Evolutionary conservation across 2,329 filamentous ascomycete genomes (phyloP), one percentile per base, ranked within the genome.

Genomic region (Metarhizium brunneum): DNA sequence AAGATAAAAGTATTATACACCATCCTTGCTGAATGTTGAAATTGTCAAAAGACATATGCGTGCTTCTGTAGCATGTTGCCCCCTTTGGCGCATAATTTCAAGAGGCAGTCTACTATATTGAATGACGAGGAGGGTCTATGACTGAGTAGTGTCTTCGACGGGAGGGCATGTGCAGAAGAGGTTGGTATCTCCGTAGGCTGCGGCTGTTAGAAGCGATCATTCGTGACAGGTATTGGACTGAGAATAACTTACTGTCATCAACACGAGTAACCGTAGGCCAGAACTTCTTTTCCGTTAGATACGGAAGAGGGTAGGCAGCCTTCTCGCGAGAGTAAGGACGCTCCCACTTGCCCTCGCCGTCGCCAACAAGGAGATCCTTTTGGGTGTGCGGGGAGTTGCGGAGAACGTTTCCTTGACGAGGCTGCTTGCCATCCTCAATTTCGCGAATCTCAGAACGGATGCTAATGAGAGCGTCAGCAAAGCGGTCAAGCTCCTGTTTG

Each of bases 141-240:
- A 60, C 20, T 56, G 55, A 5, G 60, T 79, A 16, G 77, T 80
- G 61, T 81, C 78, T 71, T 90, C 88, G 7, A 95, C 88, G 0
- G 92, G 90, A 43, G 89, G 87, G 70, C 92, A 96, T 10, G 90
- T 95, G 78, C 92, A 96, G 80, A 96, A 96, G 58, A 96, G 82
- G 74, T 96, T 95, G 66, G 86, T 82, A 68, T 96, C 92, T 57
- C 92, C 92, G 66, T 90, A 96, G 13, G 89, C 89, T 92, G 63
- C 36, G 53, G 43, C 35, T n/a, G 45, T 48, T 13, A 36, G 29
- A 47, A 16, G 29, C 7, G n/a, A 47, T 47, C 20, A 25, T 11
- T 32, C 2, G 20, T 16, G 7, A 20, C 6, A 40, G 7, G 36
- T 4, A 20, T 11, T 45, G 42, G 16, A 18, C 6, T 35, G 18